phyloP scores from a whole-genome alignment of 768 basidiomycete species.

The Suillus variegatus region DNA sequence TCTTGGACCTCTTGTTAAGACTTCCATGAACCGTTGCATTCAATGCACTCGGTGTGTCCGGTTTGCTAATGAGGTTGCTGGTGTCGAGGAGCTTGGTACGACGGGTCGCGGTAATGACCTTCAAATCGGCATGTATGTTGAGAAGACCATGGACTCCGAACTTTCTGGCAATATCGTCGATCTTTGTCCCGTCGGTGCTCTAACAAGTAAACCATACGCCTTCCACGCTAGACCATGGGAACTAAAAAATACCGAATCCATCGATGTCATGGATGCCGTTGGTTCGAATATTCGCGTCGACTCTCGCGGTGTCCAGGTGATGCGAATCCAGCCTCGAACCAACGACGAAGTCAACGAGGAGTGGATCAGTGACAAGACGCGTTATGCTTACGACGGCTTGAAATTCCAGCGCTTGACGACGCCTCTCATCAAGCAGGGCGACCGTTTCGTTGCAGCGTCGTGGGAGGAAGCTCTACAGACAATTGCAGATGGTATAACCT shows the following conservation, averaged over 20 bases:
- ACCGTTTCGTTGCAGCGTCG: slow-evolving; percentile 84
- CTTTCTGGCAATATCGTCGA: slow-evolving; percentile 97
- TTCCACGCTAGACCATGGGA: slow-evolving; percentile 99
- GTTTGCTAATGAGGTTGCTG: slow-evolving; percentile 98
- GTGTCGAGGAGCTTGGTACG: slow-evolving; percentile 95
- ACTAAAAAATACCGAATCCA: slow-evolving; percentile 94
- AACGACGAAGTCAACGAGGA: slow-evolving; percentile 99
- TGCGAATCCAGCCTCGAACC: slow-evolving; percentile 94
- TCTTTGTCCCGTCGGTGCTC: slow-evolving; percentile 96
- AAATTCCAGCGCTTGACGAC: slow-evolving; percentile 93
- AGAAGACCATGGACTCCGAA: slow-evolving; percentile 97
- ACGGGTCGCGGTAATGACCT: slow-evolving; percentile 97
- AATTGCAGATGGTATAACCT: slow-evolving; percentile 74
- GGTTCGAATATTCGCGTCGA: slow-evolving; percentile 97
- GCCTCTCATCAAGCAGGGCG: slow-evolving; percentile 88
- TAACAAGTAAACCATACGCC: slow-evolving; percentile 98
- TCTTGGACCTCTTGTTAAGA: slow-evolving; percentile 96
- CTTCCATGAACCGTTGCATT: slow-evolving; percentile 98
- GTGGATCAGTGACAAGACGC: slow-evolving; percentile 99
- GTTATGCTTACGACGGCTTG: slow-evolving; percentile 94
- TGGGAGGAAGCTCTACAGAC: slow-evolving; percentile 90
- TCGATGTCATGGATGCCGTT: slow-evolving; percentile 94
- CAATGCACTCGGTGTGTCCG: slow-evolving; percentile 99
- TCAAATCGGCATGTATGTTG: slow-evolving; percentile 98
- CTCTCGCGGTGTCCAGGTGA: slow-evolving; percentile 92